phyloP scores from a whole-genome alignment of 495 filamentous ascomycete species.

The Staphylotrichum tortipilum region DNA sequence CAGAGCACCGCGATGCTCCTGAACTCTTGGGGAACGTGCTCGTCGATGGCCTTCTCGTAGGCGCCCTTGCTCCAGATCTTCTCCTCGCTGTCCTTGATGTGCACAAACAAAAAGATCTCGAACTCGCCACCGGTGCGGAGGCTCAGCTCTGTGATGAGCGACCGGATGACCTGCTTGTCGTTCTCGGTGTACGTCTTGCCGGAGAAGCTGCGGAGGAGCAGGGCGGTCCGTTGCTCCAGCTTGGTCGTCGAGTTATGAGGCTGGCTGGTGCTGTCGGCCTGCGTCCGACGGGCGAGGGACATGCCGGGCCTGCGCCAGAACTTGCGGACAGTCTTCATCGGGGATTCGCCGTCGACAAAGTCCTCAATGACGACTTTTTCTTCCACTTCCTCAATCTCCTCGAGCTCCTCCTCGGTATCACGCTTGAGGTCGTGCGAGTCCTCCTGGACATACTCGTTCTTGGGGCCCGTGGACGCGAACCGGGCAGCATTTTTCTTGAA shows the following conservation, averaged over 20 bases:
- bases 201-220: constrained; percentile 62
- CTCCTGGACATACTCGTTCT: constrained; percentile 24
- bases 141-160: constrained; percentile 64
- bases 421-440: neutral
- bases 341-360: neutral
- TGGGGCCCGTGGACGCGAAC: constrained; percentile 32
- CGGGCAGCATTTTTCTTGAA: constrained; percentile 52
- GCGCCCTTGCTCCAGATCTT: constrained; percentile 48
- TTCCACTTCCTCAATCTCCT: neutral
- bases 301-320: constrained; percentile 2
- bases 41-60: constrained; percentile 45
- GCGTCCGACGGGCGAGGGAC: neutral
- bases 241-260: constrained; percentile 8
- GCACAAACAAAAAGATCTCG: constrained; percentile 65
- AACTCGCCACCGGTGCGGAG: constrained; percentile 69
- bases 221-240: constrained; percentile 49
- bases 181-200: constrained; percentile 61
- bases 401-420: neutral
- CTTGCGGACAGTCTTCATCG: neutral
- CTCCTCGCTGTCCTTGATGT: constrained; percentile 51
- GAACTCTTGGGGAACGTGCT: constrained; percentile 56
- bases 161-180: constrained; percentile 61
- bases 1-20: constrained; percentile 59
- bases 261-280: neutral
- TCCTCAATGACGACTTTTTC: no score